Percentiles rank a stretch among this genome's conserved stretches.
Conservation (phyloP, 352 stramenopile species). For the Phytophthora chlamydospora region DNA sequence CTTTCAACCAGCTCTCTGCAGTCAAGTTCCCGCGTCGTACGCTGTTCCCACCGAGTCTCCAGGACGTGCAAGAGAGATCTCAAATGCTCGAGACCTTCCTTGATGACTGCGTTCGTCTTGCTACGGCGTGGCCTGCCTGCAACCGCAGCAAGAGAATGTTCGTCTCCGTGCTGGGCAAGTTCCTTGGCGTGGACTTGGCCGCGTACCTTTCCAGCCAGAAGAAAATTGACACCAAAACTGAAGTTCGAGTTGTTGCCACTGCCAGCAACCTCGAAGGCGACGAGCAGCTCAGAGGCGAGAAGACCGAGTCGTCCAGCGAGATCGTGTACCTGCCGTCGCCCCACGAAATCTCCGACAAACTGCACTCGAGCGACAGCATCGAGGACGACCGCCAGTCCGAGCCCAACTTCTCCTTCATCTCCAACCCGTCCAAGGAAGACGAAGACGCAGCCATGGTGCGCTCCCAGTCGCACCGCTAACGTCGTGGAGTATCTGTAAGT, state of each 20-base stretch:
- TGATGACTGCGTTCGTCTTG: constrained; percentile 38
- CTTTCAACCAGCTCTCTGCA: constrained; percentile 41
- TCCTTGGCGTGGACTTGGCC: constrained; percentile 58
- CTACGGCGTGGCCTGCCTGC: constrained; percentile 55
- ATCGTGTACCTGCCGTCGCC: constrained; percentile 25
- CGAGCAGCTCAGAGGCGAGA: constrained; percentile 12
- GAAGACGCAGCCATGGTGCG: constrained; percentile 18
- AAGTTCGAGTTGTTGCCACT: constrained; percentile 10
- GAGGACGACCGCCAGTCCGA: constrained; percentile 38
- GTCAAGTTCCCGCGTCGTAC: constrained; percentile 62
- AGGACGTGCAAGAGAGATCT: constrained; percentile 57
- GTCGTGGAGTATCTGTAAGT: constrained; percentile 5
- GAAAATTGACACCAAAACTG: constrained; percentile 16
- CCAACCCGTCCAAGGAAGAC: constrained; percentile 28
- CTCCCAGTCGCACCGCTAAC: constrained; percentile 36
- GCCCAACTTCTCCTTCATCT: constrained; percentile 46
- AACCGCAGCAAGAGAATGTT: constrained; percentile 54
- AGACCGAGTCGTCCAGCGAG: constrained; percentile 19
- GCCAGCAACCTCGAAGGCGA: constrained; percentile 14
- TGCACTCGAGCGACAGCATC: constrained; percentile 18
- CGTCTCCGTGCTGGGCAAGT: constrained; percentile 49
- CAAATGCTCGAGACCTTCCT: constrained; percentile 63
- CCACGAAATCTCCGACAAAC: constrained; percentile 19
- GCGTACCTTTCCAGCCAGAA: constrained; percentile 25
- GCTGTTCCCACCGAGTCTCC: constrained; percentile 46